A percentile compares a stretch with the other conserved stretches of the same genome.
These are phyloP conservation scores for Neurospora discreta DNA, from an alignment of 495 filamentous ascomycete genomes.

Conservation along the genomic window DNA sequence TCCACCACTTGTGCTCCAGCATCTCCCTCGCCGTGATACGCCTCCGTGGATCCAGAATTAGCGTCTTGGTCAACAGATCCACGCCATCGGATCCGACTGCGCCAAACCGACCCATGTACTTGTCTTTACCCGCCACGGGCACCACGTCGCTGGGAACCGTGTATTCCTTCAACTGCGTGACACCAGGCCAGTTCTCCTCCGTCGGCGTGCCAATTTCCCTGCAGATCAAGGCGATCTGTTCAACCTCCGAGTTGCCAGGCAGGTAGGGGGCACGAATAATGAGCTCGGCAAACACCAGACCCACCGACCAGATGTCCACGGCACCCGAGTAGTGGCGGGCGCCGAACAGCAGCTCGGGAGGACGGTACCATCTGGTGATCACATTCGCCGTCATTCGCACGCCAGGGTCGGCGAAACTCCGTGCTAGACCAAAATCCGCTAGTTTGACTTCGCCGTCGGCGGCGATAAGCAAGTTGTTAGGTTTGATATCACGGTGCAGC, in stretches of 20 bases:
- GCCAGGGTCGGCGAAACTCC: conserved; percentile 81
- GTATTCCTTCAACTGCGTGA: conserved; percentile 69
- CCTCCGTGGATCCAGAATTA: conserved; percentile 74
- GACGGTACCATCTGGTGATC: conserved; percentile 94
- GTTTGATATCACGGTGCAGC: conserved; percentile 96
- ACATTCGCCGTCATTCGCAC: conserved; percentile 84
- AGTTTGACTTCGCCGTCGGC: conserved; percentile 88
- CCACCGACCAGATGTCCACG: conserved; percentile 95
- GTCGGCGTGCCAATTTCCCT: conserved; percentile 81
- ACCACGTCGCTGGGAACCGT: conserved; percentile 46
- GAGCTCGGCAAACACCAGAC: conserved; percentile 85
- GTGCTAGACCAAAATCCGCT: conserved; percentile 92
- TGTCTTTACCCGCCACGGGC: conserved; percentile 55
- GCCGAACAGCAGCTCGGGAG: conserved; percentile 85
- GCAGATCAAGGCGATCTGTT: conserved; percentile 71
- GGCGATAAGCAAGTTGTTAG: conserved; percentile 93
- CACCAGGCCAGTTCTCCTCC: conserved; percentile 93
- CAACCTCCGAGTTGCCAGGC: conserved; percentile 56
- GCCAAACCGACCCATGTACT: conserved; percentile 61
- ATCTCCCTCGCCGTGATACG: conserved; percentile 64
- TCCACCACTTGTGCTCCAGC: conserved; percentile 81
- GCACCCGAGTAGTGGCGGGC: conserved; percentile 80
- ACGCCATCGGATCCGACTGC: conserved; percentile 70
- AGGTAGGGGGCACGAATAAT: conserved; percentile 70
- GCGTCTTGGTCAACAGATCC: conserved; percentile 77